A percentile compares a stretch with the other conserved stretches of the same genome.
Evolutionary conservation across 495 filamentous ascomycete genomes (phyloP).

Genomic region (Penicillium parvum): DNA sequence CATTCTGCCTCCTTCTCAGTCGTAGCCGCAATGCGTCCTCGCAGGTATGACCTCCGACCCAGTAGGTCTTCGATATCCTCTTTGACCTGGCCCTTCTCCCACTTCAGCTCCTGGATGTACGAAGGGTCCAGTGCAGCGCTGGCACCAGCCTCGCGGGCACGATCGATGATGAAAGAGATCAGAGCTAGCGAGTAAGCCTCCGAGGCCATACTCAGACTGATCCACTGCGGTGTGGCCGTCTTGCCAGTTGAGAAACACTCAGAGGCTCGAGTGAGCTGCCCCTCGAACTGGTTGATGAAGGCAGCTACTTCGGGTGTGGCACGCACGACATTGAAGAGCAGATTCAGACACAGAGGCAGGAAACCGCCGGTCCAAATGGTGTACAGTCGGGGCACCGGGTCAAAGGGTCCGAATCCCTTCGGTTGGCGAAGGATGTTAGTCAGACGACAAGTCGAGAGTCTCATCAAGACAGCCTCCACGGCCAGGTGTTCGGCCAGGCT

Average conservation of each 20-base stretch:
- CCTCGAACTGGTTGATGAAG: slow-evolving; percentile 81
- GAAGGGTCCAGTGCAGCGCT: slow-evolving; percentile 53
- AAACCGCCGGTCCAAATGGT: slow-evolving; percentile 85
- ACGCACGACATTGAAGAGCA: slow-evolving; percentile 74
- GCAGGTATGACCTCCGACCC: slow-evolving; percentile 52
- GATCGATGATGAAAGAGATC: slow-evolving; percentile 60
- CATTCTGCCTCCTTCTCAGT: slow-evolving; percentile 65
- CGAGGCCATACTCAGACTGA: slow-evolving; percentile 65
- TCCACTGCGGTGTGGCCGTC: slow-evolving; percentile 34
- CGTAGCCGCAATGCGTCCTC: slow-evolving; percentile 66
- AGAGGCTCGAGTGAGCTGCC: slow-evolving; percentile 60
- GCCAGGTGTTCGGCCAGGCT: slow-evolving; percentile 83
- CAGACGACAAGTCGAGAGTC: slow-evolving; percentile 72
- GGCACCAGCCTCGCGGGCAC: slow-evolving; percentile 55
- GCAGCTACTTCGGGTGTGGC: slow-evolving; percentile 77
- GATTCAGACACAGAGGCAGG: slow-evolving; percentile 83
- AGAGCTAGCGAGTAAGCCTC: slow-evolving; percentile 76
- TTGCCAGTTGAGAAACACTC: slow-evolving; percentile 55
- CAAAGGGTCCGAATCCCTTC: slow-evolving; percentile 67
- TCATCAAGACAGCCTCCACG: slow-evolving; percentile 72
- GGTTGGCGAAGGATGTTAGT: slow-evolving; percentile 63
- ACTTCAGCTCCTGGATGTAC: slow-evolving; percentile 63
- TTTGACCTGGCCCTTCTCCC: slow-evolving; percentile 63
- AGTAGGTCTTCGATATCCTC: slow-evolving; percentile 79
- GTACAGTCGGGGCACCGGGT: slow-evolving; percentile 56